phyloP scores from a whole-genome alignment of 768 basidiomycete genomes.

The Fistulinella prunicolor region DNA sequence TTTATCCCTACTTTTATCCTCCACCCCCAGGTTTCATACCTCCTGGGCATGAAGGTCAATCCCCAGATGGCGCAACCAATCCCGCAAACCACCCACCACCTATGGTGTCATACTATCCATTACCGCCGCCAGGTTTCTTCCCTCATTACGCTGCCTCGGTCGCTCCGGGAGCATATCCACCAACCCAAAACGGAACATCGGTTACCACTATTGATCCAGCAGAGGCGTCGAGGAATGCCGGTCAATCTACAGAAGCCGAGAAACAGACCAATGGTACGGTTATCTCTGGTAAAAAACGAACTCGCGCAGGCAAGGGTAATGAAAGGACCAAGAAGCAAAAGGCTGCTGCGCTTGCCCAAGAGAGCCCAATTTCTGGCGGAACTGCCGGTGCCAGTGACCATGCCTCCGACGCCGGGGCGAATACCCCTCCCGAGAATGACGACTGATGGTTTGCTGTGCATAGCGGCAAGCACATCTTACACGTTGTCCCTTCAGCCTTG shows the following conservation, averaged over 20 bases:
- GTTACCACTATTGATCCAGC: slow-evolving; percentile 26
- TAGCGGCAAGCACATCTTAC: background rate
- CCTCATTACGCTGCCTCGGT: slow-evolving; percentile 33
- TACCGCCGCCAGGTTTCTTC: slow-evolving; percentile 41
- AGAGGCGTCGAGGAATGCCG: slow-evolving; percentile 24
- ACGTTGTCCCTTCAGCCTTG: slow-evolving; percentile 1
- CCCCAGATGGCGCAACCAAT: slow-evolving; percentile 32
- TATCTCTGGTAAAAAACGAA: slow-evolving; percentile 28
- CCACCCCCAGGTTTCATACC: slow-evolving; percentile 40
- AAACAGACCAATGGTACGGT: slow-evolving; percentile 18
- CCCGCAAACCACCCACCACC: slow-evolving; percentile 29
- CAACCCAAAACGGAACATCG: slow-evolving; percentile 26
- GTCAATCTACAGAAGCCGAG: slow-evolving; percentile 14
- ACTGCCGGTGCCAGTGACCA: slow-evolving; percentile 28
- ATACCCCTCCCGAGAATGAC: slow-evolving; percentile 25
- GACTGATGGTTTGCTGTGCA: slow-evolving; percentile 16
- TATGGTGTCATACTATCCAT: slow-evolving; percentile 35
- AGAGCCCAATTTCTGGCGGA: slow-evolving; percentile 22
- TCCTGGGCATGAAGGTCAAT: slow-evolving; percentile 36
- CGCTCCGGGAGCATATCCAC: slow-evolving; percentile 30
- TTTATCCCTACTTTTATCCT: slow-evolving; percentile 44
- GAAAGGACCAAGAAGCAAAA: slow-evolving; percentile 35
- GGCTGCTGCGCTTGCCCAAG: slow-evolving; percentile 5
- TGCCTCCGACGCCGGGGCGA: slow-evolving; percentile 21
- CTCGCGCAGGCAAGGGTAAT: slow-evolving; percentile 29